Evolutionary conservation across 352 stramenopile genomes (phyloP), one percentile per base, ranked within the genome.

Genomic region (Globisporangium nodosum): DNA sequence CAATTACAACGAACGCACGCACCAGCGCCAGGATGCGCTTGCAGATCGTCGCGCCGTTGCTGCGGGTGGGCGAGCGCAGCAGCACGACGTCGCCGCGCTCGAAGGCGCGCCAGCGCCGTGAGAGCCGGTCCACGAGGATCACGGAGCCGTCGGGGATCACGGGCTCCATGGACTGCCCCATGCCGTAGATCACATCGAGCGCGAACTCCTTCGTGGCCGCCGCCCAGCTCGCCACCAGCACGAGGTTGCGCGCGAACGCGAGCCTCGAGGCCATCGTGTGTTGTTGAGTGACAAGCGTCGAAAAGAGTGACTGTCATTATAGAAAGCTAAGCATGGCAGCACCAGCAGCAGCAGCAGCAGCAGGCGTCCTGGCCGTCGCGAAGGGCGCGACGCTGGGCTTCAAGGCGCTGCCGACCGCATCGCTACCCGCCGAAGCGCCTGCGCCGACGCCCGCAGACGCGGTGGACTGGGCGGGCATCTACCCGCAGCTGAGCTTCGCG

Each of bases 21-120:
- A 92, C 85, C 68, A 94, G 53, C 3, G 85, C 88, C 33, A 95
- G 65, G 49, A 97, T 86, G 52, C 88, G 83, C 74, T 97, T 97
- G 64, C 81, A 91, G 39, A 96, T 84, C 52, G 80, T 91, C 49
- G 88, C 78, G 50, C 78, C 79, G 47, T 76, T 64, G 55, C 68
- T 71, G 6, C 87, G 82, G 40, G 82, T 92, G 13, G 88, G 88
- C 24, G 88, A 96, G 46, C 74, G 70, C 20, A 90, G 66, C 49
- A 96, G 69, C 60, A 97, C 87, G 46, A 97, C 64, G 64, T 97
- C 88, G 40, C 84, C 85, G 37, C 78, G 75, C 37, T 89, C 46
- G 67, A 82, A 82, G 15, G 64, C 56, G 27, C 81, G 74, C 77
- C 85, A 93, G 47, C 71, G 76, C 45, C 69, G 68, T 43, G 87